These are phyloP conservation scores for Cylindrodendrum hubeiense DNA, from an alignment of 2,329 filamentous ascomycete species.

Conservation along the genomic window DNA sequence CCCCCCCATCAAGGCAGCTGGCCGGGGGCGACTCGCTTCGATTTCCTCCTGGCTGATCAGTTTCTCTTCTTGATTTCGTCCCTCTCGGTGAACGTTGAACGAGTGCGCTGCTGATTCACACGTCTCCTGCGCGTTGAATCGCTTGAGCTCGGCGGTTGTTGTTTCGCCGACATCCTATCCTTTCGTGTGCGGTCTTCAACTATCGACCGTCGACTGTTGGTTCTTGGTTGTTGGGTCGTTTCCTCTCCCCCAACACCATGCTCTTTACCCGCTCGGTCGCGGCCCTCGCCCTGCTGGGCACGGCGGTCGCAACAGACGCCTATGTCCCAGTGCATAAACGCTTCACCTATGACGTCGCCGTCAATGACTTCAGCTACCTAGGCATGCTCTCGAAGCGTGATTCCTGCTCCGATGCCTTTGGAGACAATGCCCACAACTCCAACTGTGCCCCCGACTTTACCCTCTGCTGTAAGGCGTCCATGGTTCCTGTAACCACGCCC, in stretches of 20 bases:
- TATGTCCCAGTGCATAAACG: conserved; percentile 27
- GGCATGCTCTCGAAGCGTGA: conserved; percentile 33
- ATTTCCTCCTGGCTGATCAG: neutral
- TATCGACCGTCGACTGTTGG: neutral
- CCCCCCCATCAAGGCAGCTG: neutral
- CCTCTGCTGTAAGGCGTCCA: conserved; percentile 26
- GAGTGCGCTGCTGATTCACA: conserved; percentile 14
- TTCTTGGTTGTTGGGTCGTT: neutral
- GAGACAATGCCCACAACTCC: conserved; percentile 24
- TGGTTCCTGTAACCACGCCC: too few relatives aligned
- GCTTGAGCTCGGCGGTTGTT: neutral
- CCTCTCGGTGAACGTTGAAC: neutral
- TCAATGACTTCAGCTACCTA: conserved; percentile 29
- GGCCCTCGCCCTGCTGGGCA: conserved; percentile 12
- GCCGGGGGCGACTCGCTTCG: neutral
- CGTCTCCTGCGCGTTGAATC: neutral
- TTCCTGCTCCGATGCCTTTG: conserved; percentile 31
- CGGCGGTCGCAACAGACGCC: conserved; percentile 5
- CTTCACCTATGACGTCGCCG: conserved; percentile 16
- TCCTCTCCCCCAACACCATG: neutral
- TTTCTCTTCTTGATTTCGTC: neutral
- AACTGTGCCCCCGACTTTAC: conserved; percentile 30
- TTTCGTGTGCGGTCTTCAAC: neutral
- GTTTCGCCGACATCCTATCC: neutral
- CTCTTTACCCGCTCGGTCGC: neutral